phyloP scores from a whole-genome alignment of 2,329 filamentous ascomycete genomes.

The Aureobasidium subglaciale region DNA sequence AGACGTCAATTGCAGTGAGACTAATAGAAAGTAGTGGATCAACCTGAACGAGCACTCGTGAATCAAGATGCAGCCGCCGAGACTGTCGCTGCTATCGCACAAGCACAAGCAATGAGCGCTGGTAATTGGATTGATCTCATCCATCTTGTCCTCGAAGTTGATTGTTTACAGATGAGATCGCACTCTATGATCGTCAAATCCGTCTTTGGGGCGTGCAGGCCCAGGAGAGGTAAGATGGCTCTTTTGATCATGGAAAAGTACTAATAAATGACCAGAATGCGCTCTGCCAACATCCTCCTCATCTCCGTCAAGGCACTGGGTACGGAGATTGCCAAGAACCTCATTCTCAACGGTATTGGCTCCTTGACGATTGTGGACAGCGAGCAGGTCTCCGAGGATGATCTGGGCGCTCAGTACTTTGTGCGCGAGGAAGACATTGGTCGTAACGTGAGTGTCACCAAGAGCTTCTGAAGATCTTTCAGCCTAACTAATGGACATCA shows the following conservation, averaged over 20 bases:
- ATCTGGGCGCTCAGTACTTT: slow-evolving; percentile 66
- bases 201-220: slow-evolving; percentile 94
- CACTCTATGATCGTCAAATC: slow-evolving; percentile 94
- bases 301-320: slow-evolving; percentile 81
- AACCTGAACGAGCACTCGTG: slow-evolving; percentile 20
- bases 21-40: background rate
- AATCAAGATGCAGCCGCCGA: slow-evolving; percentile 30
- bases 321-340: slow-evolving; percentile 94
- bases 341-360: slow-evolving; percentile 86
- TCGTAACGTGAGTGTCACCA: slow-evolving; percentile 51
- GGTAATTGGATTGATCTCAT: too few relatives aligned
- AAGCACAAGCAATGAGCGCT: slow-evolving; percentile 35
- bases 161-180: slow-evolving; percentile 69
- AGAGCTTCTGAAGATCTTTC: background rate
- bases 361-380: slow-evolving; percentile 85
- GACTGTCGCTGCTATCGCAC: slow-evolving; percentile 31
- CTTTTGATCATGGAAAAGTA: slow-evolving; percentile 34
- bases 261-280: slow-evolving; percentile 45
- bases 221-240: slow-evolving; percentile 52
- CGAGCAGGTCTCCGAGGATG: slow-evolving; percentile 65
- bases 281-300: slow-evolving; percentile 80
- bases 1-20: background rate
- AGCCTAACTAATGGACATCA: slow-evolving; percentile 18
- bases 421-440: slow-evolving; percentile 66
- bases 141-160: too few relatives aligned